Base-by-base conservation (phyloP, 2,329 filamentous ascomycete genomes). In the Aspergillus alliaceus region DNA sequence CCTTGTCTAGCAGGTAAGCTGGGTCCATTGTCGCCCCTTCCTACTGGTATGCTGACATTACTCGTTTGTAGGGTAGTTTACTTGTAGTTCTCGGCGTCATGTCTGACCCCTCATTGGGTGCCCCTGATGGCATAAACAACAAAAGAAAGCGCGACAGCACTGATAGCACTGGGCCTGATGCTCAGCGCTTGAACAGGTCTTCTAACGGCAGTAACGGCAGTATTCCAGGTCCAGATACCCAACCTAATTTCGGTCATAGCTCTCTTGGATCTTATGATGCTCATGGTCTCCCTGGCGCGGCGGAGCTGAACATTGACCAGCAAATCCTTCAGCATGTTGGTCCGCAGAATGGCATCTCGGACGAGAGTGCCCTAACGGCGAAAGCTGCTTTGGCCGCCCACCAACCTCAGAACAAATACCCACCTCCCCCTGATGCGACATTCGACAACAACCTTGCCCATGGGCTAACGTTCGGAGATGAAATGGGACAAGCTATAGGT, bases 321-420 rank as follows among this genome's bases (percentile, higher is more conserved):
- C 76, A 78, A 52, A 76, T 79, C 29, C 69, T 82, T 39, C 78
- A 81, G 52, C 77, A 80, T 62, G 74, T 80, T 37, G 78, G 77
- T 9, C 77, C 79, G 48, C 82, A 84, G 60, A 86, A 84, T 62
- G 82, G 82, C 54, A 75, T 81, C 42, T 73, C 78, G 2, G 76
- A 78, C 60, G 77, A 80, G 53, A 79, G 73, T 57, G 70, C 76
- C 25, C 70, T 79, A 53, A 79, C 78, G 22, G 77, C 78, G 6
- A 79, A 79, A 61, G 77, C 77, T 25, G 78, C 78, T 35, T 68
- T 80, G 39, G 77, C 76, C 48, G 76, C 76, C 4, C 77, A 79
- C 35, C 70, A 71, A 46, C 74, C 75, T 32, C 72, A 77, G 58
- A 74, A 76, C 58, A 74, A 77, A 59, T 79, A 79, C 56, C 75